Conservation (phyloP, 345 rosid species). For the Psidium guajava region DNA sequence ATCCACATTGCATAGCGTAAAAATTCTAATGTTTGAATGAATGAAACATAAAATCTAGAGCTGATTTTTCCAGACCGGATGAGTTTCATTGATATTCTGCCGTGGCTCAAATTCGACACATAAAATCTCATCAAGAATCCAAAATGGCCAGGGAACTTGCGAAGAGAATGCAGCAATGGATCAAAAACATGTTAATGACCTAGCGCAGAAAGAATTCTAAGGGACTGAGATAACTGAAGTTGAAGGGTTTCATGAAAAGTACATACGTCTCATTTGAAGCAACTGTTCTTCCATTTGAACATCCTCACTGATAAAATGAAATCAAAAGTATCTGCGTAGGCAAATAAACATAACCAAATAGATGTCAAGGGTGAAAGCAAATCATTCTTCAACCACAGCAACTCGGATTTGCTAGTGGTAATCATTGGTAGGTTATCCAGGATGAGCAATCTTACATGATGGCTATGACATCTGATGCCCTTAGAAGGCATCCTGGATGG, state of each 20-base stretch:
- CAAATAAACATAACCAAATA: not conserved
- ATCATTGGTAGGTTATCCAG: not conserved
- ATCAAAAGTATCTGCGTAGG: too few species aligned
- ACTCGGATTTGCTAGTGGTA: too few species aligned
- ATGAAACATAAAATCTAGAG: not conserved
- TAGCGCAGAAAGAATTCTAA: not conserved
- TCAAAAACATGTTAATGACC: not conserved
- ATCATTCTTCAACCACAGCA: too few species aligned
- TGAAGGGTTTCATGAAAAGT: fast-evolving
- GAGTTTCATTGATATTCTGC: not conserved
- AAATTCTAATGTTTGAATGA: not conserved
- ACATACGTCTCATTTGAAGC: not conserved
- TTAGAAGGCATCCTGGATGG: too few species aligned
- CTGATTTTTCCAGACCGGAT: not conserved
- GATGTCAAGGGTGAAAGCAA: too few species aligned
- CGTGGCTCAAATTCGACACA: not conserved
- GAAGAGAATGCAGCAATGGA: not conserved
- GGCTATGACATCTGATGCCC: not conserved
- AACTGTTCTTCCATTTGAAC: not conserved
- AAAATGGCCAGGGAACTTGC: not conserved
- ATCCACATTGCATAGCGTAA: not conserved
- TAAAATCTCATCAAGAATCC: not conserved
- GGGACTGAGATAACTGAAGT: not conserved
- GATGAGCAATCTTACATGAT: not conserved
- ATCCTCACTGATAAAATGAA: not conserved